phyloP scores from a whole-genome alignment of 73 alveolate species.

The Paramecium tetraurelia region DNA sequence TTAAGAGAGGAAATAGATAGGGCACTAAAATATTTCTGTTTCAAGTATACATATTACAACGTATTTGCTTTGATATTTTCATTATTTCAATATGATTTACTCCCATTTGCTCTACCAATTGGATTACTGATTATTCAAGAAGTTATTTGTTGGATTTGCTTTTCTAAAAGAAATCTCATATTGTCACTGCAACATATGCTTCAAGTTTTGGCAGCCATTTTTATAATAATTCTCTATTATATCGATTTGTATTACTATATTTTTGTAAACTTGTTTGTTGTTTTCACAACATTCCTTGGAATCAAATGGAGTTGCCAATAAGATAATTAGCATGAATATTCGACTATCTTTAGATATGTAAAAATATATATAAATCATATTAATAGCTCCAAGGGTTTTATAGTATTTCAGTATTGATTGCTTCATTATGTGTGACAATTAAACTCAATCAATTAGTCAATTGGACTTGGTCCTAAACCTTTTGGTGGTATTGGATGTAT shows the following conservation, averaged over 20 bases:
- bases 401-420: background rate
- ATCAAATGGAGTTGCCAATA: background rate
- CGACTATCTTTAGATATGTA: background rate
- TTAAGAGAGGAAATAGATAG: background rate
- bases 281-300: background rate
- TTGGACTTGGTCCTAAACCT: constrained; percentile 48
- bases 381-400: background rate
- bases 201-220: background rate
- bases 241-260: background rate
- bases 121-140: background rate
- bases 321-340: background rate
- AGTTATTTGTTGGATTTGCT: background rate
- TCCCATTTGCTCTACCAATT: background rate
- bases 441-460: background rate
- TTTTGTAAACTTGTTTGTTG: background rate
- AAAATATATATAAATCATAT: background rate
- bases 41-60: background rate
- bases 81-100: background rate
- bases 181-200: background rate
- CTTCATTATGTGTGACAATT: constrained; percentile 22
- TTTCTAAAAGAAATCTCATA: background rate
- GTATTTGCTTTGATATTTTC: background rate
- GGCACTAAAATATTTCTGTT: background rate
- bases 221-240: background rate
- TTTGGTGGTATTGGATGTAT: constrained; percentile 55